Base-by-base conservation (phyloP, 768 basidiomycete genomes). In the Tricholoma bakamatsutake region DNA sequence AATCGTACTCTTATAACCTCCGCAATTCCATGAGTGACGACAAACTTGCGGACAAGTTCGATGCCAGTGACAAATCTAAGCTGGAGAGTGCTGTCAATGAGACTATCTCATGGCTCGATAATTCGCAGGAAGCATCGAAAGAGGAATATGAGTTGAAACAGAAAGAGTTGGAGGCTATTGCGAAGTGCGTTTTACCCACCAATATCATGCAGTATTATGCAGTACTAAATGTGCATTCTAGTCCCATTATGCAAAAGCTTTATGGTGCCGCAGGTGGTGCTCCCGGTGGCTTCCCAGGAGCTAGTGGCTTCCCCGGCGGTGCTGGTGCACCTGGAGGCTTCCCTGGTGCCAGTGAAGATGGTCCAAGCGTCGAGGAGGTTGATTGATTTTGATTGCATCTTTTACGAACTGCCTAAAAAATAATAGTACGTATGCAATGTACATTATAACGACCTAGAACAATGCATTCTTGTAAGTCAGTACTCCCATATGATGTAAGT, bases 1-100 rank as follows among this genome's bases (percentile, higher is more conserved):
- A 98, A 74, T 93, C 92, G 0, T 98, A 95, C 70, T 70, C 93
- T 5, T 98, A 96, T 84, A 95, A 93, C 76, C 85, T 98, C 55
- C 89, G 93, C 62, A 91, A 95, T 78, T 88, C 93, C 18, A 70
- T 96, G 56, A 80, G 69, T 56, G 91, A 93, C 69, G 90, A 92
- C 68, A 87, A 93, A 71, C 83, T 96, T 54, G 81, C 89, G 42
- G 81, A 78, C 79, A 96, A 95, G 75, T 89, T 97, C 69, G 90
- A 96, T 1, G 62, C 88, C 11, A 83, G 78, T 15, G 93, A 94
- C 82, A 93, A 93, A 80, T 62, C 80, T 61, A 90, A 91, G 72
- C 84, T 95, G 59, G 83, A 93, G 76, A 61, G 76, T 57, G 81
- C 88, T 33, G 86, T 94, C 69, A 84, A 90, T 67, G 93, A 94